Conservation (phyloP, 1,139 yeast species). For the Diutina neorugosa region DNA sequence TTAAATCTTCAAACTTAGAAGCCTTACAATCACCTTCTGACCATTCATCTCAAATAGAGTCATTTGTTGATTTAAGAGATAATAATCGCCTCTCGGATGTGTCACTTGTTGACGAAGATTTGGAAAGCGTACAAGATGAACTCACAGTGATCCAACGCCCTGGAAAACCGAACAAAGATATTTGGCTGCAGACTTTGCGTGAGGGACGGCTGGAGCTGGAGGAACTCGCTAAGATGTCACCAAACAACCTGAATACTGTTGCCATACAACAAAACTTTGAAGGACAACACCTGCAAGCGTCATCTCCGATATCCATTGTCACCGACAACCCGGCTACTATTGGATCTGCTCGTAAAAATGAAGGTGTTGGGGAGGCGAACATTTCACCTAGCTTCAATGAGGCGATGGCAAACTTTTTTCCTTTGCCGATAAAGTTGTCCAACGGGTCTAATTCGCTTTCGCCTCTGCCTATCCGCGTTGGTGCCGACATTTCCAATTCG, state of each 20-base stretch:
- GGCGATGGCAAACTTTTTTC: background rate
- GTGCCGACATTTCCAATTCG: background rate
- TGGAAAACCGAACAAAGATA: too few species aligned
- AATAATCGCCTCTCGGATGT: background rate
- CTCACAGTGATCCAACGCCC: too few species aligned
- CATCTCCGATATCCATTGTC: too few species aligned
- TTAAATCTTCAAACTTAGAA: background rate
- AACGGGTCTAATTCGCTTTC: background rate
- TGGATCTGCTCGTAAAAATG: background rate
- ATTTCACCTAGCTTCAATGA: background rate
- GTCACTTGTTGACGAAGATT: background rate
- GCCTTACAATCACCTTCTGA: background rate
- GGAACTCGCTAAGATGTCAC: too few species aligned
- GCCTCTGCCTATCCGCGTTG: background rate
- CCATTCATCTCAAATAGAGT: background rate
- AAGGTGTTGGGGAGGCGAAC: background rate
- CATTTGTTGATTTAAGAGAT: background rate
- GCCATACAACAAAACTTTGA: too few species aligned
- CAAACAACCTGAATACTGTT: too few species aligned
- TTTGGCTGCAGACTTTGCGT: too few species aligned
- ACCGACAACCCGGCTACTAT: too few species aligned
- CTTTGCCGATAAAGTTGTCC: background rate
- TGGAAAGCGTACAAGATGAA: too few species aligned
- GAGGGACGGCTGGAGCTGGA: too few species aligned
- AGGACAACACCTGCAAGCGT: too few species aligned